Percentiles rank a stretch among this genome's conserved stretches.
These are phyloP conservation scores for Ceratobasidium sp. DNA, from an alignment of 1,284 basidiomycete genomes.

Conservation along the genomic window DNA sequence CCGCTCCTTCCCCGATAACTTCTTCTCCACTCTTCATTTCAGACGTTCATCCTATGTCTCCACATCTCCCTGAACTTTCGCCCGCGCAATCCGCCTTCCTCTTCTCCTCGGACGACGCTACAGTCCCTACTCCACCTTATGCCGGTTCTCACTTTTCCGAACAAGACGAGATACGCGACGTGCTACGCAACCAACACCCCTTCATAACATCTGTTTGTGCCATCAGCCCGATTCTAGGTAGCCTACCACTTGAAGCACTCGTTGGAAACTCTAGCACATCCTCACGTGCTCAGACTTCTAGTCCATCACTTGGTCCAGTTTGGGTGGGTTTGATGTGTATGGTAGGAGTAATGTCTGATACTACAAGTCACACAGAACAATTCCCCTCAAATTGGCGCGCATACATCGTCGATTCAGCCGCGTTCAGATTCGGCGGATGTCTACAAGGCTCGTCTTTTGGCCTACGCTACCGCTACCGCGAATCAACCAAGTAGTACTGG, in stretches of 20 bases:
- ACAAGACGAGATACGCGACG: neutral
- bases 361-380: neutral
- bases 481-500: slow-evolving; percentile 34
- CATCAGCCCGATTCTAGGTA: slow-evolving; percentile 2
- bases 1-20: neutral
- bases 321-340: slow-evolving; percentile 9
- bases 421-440: slow-evolving; percentile 19
- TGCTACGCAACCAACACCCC: neutral
- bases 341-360: too few relatives aligned
- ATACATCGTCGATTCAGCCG: neutral
- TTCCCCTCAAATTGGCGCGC: neutral
- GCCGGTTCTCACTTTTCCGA: neutral
- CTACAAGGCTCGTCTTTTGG: slow-evolving; percentile 38
- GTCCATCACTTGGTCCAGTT: slow-evolving; percentile 1
- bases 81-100: neutral
- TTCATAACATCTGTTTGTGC: slow-evolving; percentile 27
- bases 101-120: slow-evolving; percentile 28
- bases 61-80: neutral
- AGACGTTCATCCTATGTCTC: neutral
- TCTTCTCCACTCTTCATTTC: slow-evolving; percentile 22
- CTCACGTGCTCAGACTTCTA: slow-evolving; percentile 9
- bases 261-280: slow-evolving; percentile 2
- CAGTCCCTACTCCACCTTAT: slow-evolving; percentile 20
- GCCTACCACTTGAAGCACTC: slow-evolving; percentile 3
- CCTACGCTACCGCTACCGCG: slow-evolving; percentile 34